These are phyloP conservation scores for Capronia epimyces DNA, from an alignment of 2,329 filamentous ascomycete species.

Conservation along the genomic window DNA sequence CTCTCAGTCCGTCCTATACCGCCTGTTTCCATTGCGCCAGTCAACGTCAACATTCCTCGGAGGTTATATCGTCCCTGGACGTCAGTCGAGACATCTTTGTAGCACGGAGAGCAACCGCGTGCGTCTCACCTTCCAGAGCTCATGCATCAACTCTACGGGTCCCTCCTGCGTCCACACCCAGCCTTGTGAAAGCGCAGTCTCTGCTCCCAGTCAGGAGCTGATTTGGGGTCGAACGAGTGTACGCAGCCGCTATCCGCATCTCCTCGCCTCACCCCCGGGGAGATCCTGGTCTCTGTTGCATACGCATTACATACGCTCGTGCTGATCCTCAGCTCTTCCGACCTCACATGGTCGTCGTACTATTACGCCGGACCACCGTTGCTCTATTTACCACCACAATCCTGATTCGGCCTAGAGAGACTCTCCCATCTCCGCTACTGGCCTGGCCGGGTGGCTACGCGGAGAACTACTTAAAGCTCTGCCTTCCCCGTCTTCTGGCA, in stretches of 20 bases:
- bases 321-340: not conserved
- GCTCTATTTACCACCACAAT: not conserved
- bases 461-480: constrained; percentile 9
- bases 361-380: not conserved
- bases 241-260: not conserved
- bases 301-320: not conserved
- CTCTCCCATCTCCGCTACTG: not conserved
- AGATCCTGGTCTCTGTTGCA: not conserved
- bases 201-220: not conserved
- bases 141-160: not conserved
- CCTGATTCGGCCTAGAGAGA: not conserved
- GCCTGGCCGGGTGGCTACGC: not conserved
- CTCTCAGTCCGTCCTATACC: too few relatives aligned
- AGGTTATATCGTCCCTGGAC: not conserved
- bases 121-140: not conserved
- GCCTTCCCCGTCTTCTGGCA: constrained; percentile 7
- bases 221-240: not conserved
- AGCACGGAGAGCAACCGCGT: not conserved
- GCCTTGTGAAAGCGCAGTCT: not conserved
- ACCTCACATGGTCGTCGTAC: not conserved
- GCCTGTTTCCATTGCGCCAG: too few relatives aligned
- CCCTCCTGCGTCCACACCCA: not conserved
- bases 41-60: not conserved
- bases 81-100: not conserved
- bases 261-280: not conserved